phyloP scores from a whole-genome alignment of 1,284 basidiomycete genomes.

The Cystobasidium slooffiae region DNA sequence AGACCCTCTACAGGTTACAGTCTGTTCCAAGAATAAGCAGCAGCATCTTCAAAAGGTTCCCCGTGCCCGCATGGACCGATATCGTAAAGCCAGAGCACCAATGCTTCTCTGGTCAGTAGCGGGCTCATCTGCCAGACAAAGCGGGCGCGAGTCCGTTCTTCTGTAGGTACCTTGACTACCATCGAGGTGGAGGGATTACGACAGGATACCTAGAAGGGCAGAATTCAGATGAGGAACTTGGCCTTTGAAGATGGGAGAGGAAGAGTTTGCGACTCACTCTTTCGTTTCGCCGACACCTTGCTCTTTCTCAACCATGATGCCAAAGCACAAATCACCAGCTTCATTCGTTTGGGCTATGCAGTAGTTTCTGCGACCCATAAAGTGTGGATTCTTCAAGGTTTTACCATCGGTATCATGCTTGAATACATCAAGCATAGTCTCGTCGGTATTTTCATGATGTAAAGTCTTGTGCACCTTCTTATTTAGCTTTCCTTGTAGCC shows the following conservation, averaged over 20 bases:
- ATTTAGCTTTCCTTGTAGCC: conserved; percentile 78
- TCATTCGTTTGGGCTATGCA: conserved; percentile 72
- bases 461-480: conserved; percentile 74
- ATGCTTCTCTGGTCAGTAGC: too few relatives aligned
- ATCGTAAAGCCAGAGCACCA: too few relatives aligned
- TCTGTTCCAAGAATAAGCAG: too few relatives aligned
- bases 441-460: conserved; percentile 65
- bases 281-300: conserved; percentile 75
- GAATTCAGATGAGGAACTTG: background rate
- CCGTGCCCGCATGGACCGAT: too few relatives aligned
- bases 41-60: too few relatives aligned
- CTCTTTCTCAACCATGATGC: conserved; percentile 81
- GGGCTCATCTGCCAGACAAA: too few relatives aligned
- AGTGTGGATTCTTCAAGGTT: conserved; percentile 64
- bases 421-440: conserved; percentile 76
- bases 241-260: background rate
- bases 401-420: conserved; percentile 75
- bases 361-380: conserved; percentile 74
- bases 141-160: background rate
- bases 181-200: conserved; percentile 22
- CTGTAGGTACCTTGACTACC: background rate
- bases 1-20: too few relatives aligned
- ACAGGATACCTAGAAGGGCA: conserved; percentile 22
- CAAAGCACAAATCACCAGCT: conserved; percentile 74
- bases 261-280: conserved; percentile 60